phyloP scores from a whole-genome alignment of 148 eudicot genomes.

The Hydrangea macrophylla region DNA sequence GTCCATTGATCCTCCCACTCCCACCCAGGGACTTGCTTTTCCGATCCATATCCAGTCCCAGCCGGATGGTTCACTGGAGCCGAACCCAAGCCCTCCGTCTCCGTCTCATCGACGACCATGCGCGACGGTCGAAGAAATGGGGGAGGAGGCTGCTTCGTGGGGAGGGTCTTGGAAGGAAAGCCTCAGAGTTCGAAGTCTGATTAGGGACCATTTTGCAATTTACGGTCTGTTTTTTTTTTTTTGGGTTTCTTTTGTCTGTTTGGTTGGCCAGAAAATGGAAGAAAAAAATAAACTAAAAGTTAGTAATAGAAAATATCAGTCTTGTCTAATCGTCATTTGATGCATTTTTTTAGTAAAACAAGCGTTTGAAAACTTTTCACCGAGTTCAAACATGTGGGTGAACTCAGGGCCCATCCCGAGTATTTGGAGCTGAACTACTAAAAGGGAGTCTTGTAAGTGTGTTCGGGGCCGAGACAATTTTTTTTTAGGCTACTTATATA shows the following conservation, averaged over 20 bases:
- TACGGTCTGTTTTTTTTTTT: conserved; percentile 8
- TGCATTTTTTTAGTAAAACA: background rate
- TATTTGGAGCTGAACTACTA: too few species aligned
- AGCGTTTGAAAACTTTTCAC: too few species aligned
- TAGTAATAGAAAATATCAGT: too few species aligned
- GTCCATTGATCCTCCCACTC: conserved; percentile 5
- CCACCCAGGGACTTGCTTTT: background rate
- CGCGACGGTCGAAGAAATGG: conserved; percentile 21
- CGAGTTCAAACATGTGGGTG: too few species aligned
- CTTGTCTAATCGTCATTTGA: background rate
- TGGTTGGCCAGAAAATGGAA: conserved; percentile 3
- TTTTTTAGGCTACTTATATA: too few species aligned
- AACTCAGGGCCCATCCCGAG: too few species aligned
- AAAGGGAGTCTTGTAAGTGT: too few species aligned
- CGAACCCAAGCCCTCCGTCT: background rate
- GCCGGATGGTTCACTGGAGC: background rate
- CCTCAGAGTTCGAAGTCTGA: conserved; percentile 19
- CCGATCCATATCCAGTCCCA: background rate
- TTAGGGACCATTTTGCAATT: conserved; percentile 10
- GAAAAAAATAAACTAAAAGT: background rate
- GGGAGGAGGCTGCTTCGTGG: conserved; percentile 8
- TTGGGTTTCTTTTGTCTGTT: background rate
- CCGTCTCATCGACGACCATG: background rate
- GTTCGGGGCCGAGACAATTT: too few species aligned
- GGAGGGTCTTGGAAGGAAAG: conserved; percentile 6